Percentiles rank a stretch among this genome's conserved stretches.
Evolutionary conservation across 345 rosid species (phyloP).

Genomic region (Cardamine resedifolia): DNA sequence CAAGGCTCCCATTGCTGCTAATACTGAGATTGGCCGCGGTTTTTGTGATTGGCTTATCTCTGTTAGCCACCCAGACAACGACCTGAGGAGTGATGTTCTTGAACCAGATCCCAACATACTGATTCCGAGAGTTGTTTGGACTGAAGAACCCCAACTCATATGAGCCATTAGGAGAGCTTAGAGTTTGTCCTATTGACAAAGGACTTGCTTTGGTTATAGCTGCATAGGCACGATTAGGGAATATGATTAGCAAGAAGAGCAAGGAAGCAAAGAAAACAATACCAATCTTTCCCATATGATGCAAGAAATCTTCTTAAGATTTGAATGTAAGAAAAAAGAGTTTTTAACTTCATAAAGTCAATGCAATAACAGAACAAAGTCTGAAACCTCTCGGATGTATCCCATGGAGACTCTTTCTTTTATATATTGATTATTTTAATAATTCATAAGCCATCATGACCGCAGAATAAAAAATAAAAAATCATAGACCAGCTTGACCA

Average conservation of each 20-base stretch:
- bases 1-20: conserved; percentile 34
- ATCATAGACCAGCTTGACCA: conserved; percentile 24
- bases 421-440: not conserved
- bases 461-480: not conserved
- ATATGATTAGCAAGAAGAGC: conserved; percentile 18
- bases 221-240: conserved; percentile 27
- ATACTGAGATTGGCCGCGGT: conserved; percentile 27
- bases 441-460: not conserved
- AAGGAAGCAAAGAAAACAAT: conserved; percentile 8
- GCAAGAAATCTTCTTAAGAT: conserved; percentile 5
- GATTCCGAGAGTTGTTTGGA: conserved; percentile 30
- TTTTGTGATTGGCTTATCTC: conserved; percentile 42
- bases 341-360: conserved; percentile 18
- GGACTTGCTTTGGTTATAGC: conserved; percentile 30
- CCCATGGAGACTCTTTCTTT: conserved; percentile 10
- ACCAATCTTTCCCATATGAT: conserved; percentile 28
- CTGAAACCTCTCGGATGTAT: conserved; percentile 10
- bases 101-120: conserved; percentile 53
- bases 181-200: conserved; percentile 35
- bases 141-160: conserved; percentile 46
- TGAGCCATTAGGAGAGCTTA: conserved; percentile 27
- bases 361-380: conserved; percentile 24
- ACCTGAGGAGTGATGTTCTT: conserved; percentile 34
- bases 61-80: conserved; percentile 58
- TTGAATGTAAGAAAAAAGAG: conserved; percentile 8